Conservation (phyloP, 441 rosid genomes). For the Syzygium syzygioides region DNA sequence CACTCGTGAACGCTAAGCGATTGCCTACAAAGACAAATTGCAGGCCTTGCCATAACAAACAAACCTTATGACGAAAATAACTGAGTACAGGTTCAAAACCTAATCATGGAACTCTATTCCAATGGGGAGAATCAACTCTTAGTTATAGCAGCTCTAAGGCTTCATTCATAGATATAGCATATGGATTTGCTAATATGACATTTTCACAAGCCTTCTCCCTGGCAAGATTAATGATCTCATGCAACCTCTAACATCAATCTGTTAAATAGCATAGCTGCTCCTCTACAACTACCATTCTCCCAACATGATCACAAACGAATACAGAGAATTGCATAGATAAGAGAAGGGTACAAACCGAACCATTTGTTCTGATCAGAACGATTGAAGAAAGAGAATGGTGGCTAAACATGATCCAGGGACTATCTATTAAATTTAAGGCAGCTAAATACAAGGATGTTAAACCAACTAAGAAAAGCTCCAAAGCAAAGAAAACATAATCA, state of each 20-base stretch:
- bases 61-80: background rate
- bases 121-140: background rate
- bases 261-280: no score
- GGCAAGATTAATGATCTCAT: no score
- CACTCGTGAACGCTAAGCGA: slow-evolving; percentile 97
- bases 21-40: slow-evolving; percentile 58
- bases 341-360: no score
- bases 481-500: background rate
- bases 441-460: background rate
- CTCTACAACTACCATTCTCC: no score
- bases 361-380: no score
- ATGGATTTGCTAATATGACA: background rate
- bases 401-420: no score
- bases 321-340: no score
- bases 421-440: background rate
- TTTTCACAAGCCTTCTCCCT: background rate
- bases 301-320: no score
- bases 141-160: background rate
- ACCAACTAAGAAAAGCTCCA: background rate
- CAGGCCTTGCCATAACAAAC: background rate
- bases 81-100: background rate
- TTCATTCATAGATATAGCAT: background rate
- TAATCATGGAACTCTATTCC: background rate
- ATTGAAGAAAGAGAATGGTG: no score
- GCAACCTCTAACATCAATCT: no score